A percentile compares a stretch with the other conserved stretches of the same genome.
These are phyloP conservation scores for Coniochaeta ligniaria DNA, from an alignment of 2,329 filamentous ascomycete genomes.

Conservation along the genomic window DNA sequence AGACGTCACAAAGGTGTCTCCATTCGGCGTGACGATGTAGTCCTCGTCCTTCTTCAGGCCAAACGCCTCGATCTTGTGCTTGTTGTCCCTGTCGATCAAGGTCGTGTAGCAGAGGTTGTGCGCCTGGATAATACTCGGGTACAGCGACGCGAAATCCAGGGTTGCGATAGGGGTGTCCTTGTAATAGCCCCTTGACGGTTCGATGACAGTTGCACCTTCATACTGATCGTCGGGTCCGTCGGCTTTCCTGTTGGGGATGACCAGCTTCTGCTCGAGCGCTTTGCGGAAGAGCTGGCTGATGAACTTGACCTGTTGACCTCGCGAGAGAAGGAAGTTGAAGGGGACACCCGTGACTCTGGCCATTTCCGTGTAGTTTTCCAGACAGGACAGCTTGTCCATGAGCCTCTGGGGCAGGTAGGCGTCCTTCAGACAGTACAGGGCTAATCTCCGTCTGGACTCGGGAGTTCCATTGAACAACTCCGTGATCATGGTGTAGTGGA, in stretches of 20 bases:
- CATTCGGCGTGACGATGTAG: conserved; percentile 93
- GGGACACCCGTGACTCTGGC: conserved; percentile 97
- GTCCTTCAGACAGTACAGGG: conserved; percentile 95
- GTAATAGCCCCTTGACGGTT: conserved; percentile 89
- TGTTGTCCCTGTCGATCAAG: conserved; percentile 72
- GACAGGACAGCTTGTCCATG: conserved; percentile 95
- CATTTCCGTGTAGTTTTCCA: conserved; percentile 99
- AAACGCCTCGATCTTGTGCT: conserved; percentile 67
- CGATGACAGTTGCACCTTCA: conserved; percentile 95
- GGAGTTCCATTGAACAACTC: conserved; percentile 95
- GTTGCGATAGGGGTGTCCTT: conserved; percentile 83
- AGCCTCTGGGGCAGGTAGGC: conserved; percentile 89
- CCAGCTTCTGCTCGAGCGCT: conserved; percentile 83
- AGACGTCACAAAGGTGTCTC: conserved; percentile 82
- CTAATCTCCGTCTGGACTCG: conserved; percentile 82
- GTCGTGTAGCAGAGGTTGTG: conserved; percentile 99
- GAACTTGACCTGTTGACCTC: conserved; percentile 96
- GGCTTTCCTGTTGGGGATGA: conserved; percentile 78
- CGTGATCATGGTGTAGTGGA: conserved; percentile 98
- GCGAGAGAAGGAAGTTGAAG: conserved; percentile 86
- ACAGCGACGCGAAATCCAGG: conserved; percentile 96
- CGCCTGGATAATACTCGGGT: conserved; percentile 97
- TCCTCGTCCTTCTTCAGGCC: conserved; percentile 80
- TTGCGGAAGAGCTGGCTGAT: conserved; percentile 96
- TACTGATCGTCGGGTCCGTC: conserved; percentile 80